Percentiles rank a stretch among this genome's conserved stretches.
phyloP scores from a whole-genome alignment of 495 filamentous ascomycete genomes.

The Hapsidospora chrysogenum region DNA sequence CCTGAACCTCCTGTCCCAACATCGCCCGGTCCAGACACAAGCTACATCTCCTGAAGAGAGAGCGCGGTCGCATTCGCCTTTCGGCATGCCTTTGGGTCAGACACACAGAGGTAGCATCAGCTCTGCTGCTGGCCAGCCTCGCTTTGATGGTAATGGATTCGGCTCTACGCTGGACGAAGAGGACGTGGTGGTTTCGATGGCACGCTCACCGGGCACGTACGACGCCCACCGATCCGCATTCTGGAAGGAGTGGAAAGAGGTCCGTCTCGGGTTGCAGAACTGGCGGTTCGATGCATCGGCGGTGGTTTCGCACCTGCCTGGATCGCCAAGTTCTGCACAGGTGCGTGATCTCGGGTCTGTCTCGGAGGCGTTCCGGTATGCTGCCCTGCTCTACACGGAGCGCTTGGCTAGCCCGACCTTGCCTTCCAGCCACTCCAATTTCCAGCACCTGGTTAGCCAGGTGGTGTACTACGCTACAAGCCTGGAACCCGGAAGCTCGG shows the following conservation, averaged over 20 bases:
- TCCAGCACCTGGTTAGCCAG: constrained; percentile 67
- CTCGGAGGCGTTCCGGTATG: constrained; percentile 79
- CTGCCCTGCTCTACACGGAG: constrained; percentile 80
- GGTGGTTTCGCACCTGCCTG: constrained; percentile 23
- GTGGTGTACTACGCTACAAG: constrained; percentile 68
- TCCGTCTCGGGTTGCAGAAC: constrained; percentile 57
- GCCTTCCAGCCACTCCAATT: constrained; percentile 57
- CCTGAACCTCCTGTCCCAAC: constrained; percentile 78
- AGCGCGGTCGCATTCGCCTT: constrained; percentile 13
- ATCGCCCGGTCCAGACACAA: constrained; percentile 33
- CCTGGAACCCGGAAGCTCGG: constrained; percentile 44
- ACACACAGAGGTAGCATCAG: constrained; percentile 30
- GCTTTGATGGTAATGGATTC: constrained; percentile 51
- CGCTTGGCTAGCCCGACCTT: constrained; percentile 66
- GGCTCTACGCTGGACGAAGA: constrained; percentile 30
- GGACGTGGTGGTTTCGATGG: constrained; percentile 14
- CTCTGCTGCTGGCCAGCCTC: constrained; percentile 5
- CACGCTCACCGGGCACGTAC: constrained; percentile 19
- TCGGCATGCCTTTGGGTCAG: constrained; percentile 24
- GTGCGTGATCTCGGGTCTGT: constrained; percentile 38
- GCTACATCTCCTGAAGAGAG: constrained; percentile 2
- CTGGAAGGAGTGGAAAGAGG: constrained; percentile 75
- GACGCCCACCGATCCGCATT: constrained; percentile 45
- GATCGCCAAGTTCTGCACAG: constrained; percentile 27
- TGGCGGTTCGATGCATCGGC: constrained; percentile 55